Evolutionary conservation across 345 rosid genomes (phyloP), one percentile per base, ranked within the genome.

Genomic region (Salix dunnii): DNA sequence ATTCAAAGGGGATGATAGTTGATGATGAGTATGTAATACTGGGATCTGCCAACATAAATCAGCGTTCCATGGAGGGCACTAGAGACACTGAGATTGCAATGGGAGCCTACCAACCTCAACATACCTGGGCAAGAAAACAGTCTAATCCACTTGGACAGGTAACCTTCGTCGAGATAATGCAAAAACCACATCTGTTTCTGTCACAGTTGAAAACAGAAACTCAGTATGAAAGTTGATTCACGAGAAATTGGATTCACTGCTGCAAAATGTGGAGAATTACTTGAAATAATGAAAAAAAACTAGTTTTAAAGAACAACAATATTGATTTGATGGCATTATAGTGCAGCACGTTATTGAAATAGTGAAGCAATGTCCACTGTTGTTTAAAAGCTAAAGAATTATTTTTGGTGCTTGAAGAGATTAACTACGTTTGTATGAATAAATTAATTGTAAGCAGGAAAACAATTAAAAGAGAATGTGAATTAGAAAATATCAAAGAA

Each of bases 21-120:
- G 99, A 95, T 80, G 99, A 93, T 49, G 98, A 95, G 70, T 93
- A 88, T 81, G 90, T 90, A 36, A 77, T 95, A 66, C 58, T 95
- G 83, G 99, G 99, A 30, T 95, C 99, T 72, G 99, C 99, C 42
- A 95, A 95, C 82, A 95, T 95, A 84, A 93, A 95, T 78, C 99
- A 93, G 83, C 92, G 99, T 7, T 95, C 99, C 53, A 89, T 95
- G 93, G 99, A 95, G 76, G 98, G 98, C 69, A 88, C 97, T 14
- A 86, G 99, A 85, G 99, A 93, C 73, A 91, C 97, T 12, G 98
- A 95, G 86, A 95, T 95, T 71, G 99, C 99, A 58, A 95, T 95
- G 98, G 99, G 99, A 74, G 92, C 99, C 70, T 95, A 95, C 82
- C 99, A 95, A 85, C 99, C 97, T 79, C 87, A 80, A 58, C 86